Evolutionary conservation across 257 asterid species (phyloP).

Genomic region (Mitragyna speciosa): DNA sequence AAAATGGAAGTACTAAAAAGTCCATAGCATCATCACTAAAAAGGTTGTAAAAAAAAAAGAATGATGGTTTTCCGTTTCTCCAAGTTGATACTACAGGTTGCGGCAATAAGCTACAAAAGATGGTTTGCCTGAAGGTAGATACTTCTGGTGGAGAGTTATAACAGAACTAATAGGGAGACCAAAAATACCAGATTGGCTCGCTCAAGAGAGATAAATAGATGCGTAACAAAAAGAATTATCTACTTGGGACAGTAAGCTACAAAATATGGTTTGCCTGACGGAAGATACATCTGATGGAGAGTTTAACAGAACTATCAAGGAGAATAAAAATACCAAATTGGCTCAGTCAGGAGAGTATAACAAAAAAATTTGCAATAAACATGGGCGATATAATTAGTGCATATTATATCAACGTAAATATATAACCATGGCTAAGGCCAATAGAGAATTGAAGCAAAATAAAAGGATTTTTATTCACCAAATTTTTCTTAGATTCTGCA

Average conservation of each 20-base stretch:
- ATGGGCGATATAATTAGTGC: neutral
- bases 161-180: neutral
- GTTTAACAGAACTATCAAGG: neutral
- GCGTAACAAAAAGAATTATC: neutral
- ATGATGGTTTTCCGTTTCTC: no score
- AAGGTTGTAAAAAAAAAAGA: no score
- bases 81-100: neutral
- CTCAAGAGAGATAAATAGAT: neutral
- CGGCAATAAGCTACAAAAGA: neutral
- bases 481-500: conserved; percentile 63
- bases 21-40: no score
- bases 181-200: neutral
- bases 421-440: neutral
- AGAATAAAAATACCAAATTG: neutral
- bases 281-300: no score
- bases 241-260: neutral
- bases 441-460: neutral
- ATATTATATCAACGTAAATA: neutral
- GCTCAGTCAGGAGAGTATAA: neutral
- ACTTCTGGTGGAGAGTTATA: no score
- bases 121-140: no score
- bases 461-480: conserved; percentile 45
- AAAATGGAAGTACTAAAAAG: neutral
- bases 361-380: neutral
- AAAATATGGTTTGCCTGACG: no score